These are phyloP conservation scores for Parastagonospora avenae DNA, from an alignment of 2,329 filamentous ascomycete species.

Conservation along the genomic window DNA sequence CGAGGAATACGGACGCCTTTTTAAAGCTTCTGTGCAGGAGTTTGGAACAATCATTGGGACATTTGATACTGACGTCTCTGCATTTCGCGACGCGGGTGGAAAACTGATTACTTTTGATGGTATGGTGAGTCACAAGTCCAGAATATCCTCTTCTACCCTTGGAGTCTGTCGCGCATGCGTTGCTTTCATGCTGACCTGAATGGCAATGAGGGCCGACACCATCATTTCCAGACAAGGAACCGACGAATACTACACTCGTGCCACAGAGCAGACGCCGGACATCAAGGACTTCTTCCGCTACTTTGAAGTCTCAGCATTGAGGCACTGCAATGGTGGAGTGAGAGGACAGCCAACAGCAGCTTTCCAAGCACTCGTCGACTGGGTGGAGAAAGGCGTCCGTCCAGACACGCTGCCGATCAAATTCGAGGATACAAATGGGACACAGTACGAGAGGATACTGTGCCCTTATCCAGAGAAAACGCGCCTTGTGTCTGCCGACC, in stretches of 20 bases:
- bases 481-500: conserved; percentile 8
- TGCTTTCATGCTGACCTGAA: not conserved
- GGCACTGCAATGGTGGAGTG: conserved; percentile 24
- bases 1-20: not conserved
- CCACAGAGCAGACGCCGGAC: conserved; percentile 12
- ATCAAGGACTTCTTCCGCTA: conserved; percentile 27
- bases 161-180: not conserved
- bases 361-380: conserved; percentile 27
- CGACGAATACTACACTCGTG: conserved; percentile 17
- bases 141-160: not conserved
- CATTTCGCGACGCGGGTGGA: conserved; percentile 22
- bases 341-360: conserved; percentile 41
- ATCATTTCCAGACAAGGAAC: conserved; percentile 14
- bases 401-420: conserved; percentile 16
- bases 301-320: conserved; percentile 28
- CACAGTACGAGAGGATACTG: conserved; percentile 15
- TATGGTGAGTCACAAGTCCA: conserved; percentile 3
- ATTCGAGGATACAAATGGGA: conserved; percentile 1
- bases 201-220: conserved; percentile 7
- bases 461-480: conserved; percentile 22
- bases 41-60: conserved; percentile 21
- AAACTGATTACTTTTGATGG: conserved; percentile 35
- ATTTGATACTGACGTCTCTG: conserved; percentile 18
- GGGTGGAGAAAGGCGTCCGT: conserved; percentile 31
- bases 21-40: conserved; percentile 11